phyloP scores from a whole-genome alignment of 2,329 filamentous ascomycete species.

The Phaeosphaeriaceae sp. region DNA sequence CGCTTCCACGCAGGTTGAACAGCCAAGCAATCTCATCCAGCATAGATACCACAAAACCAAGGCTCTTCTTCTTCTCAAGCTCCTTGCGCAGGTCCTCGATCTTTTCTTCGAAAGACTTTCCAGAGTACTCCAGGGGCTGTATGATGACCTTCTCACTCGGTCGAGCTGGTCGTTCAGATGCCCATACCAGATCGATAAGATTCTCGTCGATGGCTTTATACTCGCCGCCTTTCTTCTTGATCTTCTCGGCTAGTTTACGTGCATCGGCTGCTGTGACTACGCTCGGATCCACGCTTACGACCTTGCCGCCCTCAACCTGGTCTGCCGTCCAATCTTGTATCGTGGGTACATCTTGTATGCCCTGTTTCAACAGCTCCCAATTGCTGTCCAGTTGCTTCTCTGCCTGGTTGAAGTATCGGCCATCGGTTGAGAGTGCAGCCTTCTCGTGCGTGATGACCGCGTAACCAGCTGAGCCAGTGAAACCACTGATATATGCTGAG shows the following conservation, averaged over 20 bases:
- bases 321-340: slow-evolving; percentile 96
- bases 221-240: slow-evolving; percentile 84
- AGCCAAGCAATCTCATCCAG: slow-evolving; percentile 97
- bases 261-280: slow-evolving; percentile 78
- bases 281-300: slow-evolving; percentile 88
- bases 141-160: slow-evolving; percentile 79
- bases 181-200: slow-evolving; percentile 92
- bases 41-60: slow-evolving; percentile 90
- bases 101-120: slow-evolving; percentile 83
- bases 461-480: slow-evolving; percentile 92
- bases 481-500: slow-evolving; percentile 84
- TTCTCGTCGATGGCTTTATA: slow-evolving; percentile 80
- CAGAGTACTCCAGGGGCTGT: slow-evolving; percentile 74
- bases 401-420: slow-evolving; percentile 97
- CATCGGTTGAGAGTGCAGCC: slow-evolving; percentile 91
- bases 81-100: slow-evolving; percentile 88
- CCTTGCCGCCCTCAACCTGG: slow-evolving; percentile 83
- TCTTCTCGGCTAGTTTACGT: slow-evolving; percentile 80
- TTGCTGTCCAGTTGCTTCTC: slow-evolving; percentile 87
- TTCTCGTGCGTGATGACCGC: slow-evolving; percentile 86
- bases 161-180: slow-evolving; percentile 70
- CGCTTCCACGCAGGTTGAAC: slow-evolving; percentile 94
- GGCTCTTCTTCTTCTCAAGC: slow-evolving; percentile 84
- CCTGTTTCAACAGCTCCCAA: slow-evolving; percentile 91
- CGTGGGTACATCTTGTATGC: slow-evolving; percentile 89